Evolutionary conservation across 495 filamentous ascomycete genomes (phyloP), one percentile per base, ranked within the genome.

Genomic region (Podospora anserina): DNA sequence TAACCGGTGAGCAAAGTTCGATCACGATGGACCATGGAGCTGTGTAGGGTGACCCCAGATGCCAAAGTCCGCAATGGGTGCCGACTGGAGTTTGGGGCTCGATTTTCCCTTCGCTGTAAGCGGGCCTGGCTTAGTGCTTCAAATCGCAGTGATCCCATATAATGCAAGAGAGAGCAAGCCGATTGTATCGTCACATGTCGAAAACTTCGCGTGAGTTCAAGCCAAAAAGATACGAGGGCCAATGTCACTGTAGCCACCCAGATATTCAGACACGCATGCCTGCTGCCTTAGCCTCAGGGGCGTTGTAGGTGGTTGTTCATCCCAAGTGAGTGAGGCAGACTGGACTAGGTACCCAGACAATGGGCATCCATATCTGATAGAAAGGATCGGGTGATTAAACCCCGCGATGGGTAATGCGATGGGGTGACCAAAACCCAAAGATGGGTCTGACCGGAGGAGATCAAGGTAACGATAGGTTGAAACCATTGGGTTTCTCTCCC

Each of bases 1-100:
- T 55, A 66, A 71, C 74, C 72, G 72, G 74, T 70, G 69, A 74
- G 53, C 57, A 27, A 13, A 19, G 61, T 44, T 30, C 62, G 19
- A 63, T n/a, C 49, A 39, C 27, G 63, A 69, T 60, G 67, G 39
- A 61, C 23, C 54, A 32, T 59, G 20, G 20, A 34, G 7, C 30
- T 23, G 39, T 11, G 19, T 30, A 65, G 56, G 61, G 62, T 19
- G 20, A 27, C 56, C 53, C 19, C 61, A 59, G 57, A 63, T 49
- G 27, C 63, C 18, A 67, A 66, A 53, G 28, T 20, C 58, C 13
- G 58, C 32, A 16, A 13, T 11, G 28, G 27, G 7, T 63, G 13
- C 23, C 55, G 23, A 58, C 23, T 58, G 55, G 15, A 26, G 23
- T 18, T 58, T 20, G 4, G 18, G 55, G 13, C 13, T 19, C 55